Conservation (phyloP, 2,329 filamentous ascomycete genomes). For the Hymenoscyphus repandus region DNA sequence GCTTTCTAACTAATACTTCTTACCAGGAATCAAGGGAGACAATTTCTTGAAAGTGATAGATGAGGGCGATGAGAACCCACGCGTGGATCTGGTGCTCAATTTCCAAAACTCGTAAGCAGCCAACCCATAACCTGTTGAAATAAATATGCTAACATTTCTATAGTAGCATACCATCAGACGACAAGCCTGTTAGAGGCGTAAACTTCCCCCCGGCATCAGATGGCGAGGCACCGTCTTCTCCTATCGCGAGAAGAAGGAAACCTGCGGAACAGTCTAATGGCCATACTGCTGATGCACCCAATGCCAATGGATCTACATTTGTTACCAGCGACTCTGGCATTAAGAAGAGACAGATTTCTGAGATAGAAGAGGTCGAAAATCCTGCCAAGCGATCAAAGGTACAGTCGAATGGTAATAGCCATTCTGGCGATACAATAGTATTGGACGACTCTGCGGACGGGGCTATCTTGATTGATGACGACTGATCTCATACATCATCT, state of each 20-base stretch:
- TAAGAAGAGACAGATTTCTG: constrained; percentile 31
- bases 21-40: constrained; percentile 59
- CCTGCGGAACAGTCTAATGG: constrained; percentile 16
- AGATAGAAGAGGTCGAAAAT: constrained; percentile 18
- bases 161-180: constrained; percentile 32
- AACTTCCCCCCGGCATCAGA: constrained; percentile 17
- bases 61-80: constrained; percentile 66
- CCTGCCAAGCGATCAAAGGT: constrained; percentile 29
- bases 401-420: constrained; percentile 34
- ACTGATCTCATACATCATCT: constrained; percentile 35
- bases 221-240: constrained; percentile 14
- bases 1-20: constrained; percentile 20
- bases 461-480: constrained; percentile 63
- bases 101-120: constrained; percentile 56
- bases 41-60: constrained; percentile 81
- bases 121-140: not conserved
- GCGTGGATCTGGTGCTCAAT: constrained; percentile 74
- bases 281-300: constrained; percentile 9
- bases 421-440: constrained; percentile 28
- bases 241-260: constrained; percentile 26
- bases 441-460: constrained; percentile 42
- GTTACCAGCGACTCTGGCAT: constrained; percentile 9
- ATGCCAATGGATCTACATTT: constrained; percentile 9
- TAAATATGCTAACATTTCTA: constrained; percentile 11
- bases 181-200: constrained; percentile 48